phyloP scores from a whole-genome alignment of 2,329 filamentous ascomycete species.

The Keithomyces neogunnii region DNA sequence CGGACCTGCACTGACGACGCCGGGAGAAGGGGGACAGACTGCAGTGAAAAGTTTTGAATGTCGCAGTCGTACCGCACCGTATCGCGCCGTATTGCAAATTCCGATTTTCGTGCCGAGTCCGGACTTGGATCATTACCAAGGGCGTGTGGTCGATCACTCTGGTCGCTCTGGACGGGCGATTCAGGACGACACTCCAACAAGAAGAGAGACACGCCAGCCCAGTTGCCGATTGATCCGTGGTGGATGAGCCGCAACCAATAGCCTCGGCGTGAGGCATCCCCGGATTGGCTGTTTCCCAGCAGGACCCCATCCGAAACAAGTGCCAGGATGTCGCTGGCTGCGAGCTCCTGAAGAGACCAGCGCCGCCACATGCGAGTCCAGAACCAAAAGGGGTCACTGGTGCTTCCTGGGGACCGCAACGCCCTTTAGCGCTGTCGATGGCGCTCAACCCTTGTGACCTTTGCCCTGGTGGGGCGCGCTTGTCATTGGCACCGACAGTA shows the following conservation, averaged over 20 bases:
- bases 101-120: too few species aligned
- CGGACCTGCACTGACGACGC: too few species aligned
- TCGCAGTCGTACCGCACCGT: neutral
- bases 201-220: neutral
- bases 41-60: neutral
- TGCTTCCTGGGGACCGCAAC: slow-evolving; percentile 1
- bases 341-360: neutral
- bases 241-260: slow-evolving; percentile 3
- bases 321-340: neutral
- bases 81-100: too few species aligned
- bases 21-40: too few species aligned
- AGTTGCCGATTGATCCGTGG: slow-evolving; percentile 9
- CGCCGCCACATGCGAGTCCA: slow-evolving; percentile 7
- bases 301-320: neutral
- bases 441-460: neutral
- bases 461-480: neutral
- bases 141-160: neutral
- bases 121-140: neutral
- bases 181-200: neutral
- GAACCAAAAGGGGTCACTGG: neutral
- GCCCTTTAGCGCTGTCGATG: neutral
- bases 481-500: neutral
- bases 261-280: slow-evolving; percentile 4
- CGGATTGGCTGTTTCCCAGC: slow-evolving; percentile 2
- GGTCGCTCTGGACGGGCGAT: too few species aligned